These are phyloP conservation scores for Viridothelium virens DNA, from an alignment of 495 filamentous ascomycete species.

Conservation along the genomic window DNA sequence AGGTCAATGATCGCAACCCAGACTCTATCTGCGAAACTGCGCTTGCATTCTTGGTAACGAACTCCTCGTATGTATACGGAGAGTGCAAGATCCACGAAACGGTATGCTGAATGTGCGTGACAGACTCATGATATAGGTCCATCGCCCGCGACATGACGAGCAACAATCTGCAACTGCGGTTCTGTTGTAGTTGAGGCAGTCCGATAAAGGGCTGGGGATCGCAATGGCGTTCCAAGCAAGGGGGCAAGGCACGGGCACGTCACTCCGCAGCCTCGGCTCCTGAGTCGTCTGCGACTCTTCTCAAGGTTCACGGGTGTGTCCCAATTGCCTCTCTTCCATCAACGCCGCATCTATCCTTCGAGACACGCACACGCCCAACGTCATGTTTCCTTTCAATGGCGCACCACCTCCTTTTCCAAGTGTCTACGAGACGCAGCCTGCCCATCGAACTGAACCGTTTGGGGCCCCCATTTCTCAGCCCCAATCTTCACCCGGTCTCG, in stretches of 20 bases:
- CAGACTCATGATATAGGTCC: neutral
- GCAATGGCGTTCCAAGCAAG: no score
- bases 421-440: neutral
- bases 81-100: neutral
- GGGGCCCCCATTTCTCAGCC: neutral
- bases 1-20: conserved; percentile 80
- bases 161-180: no score
- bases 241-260: no score
- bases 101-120: neutral
- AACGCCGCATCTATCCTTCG: neutral
- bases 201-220: no score
- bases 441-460: neutral
- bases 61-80: conserved; percentile 67
- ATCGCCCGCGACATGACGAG: neutral
- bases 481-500: neutral
- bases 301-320: neutral
- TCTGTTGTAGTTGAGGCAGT: no score
- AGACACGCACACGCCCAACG: neutral
- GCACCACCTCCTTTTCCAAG: neutral
- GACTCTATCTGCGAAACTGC: conserved; percentile 91
- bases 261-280: no score
- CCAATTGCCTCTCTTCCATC: neutral
- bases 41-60: conserved; percentile 87
- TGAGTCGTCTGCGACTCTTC: no score
- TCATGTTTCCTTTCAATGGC: neutral